Conservation (phyloP, 108 stramenopile species). For the Mediolabrus comicus region DNA sequence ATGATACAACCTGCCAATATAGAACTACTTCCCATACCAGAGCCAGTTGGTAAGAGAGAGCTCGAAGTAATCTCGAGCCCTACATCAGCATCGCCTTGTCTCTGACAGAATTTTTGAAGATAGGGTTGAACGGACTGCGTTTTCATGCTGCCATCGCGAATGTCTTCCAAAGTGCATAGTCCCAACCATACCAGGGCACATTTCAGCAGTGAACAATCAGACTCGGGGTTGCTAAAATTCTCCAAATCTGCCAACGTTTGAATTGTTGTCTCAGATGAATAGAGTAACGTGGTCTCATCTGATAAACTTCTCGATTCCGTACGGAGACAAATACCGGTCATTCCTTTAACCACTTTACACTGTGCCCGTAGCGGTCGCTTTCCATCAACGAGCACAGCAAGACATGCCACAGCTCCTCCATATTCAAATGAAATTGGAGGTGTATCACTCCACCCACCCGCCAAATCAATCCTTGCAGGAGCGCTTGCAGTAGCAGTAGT, state of each 20-base stretch:
- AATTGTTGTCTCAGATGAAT: constrained; percentile 26
- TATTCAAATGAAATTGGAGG: constrained; percentile 82
- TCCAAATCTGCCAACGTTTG: constrained; percentile 38
- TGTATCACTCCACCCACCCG: constrained; percentile 90
- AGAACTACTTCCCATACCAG: constrained; percentile 82
- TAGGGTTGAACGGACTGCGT: constrained; percentile 39
- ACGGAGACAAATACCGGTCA: constrained; percentile 48
- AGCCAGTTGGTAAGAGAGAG: constrained; percentile 76
- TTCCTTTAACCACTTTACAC: constrained; percentile 47
- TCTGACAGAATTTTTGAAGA: constrained; percentile 59
- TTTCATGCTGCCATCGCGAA: constrained; percentile 4
- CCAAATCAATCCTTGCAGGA: constrained; percentile 80
- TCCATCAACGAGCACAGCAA: constrained; percentile 68
- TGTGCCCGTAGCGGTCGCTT: constrained; percentile 64
- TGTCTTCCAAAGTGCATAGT: constrained; percentile 45
- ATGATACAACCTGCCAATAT: constrained; percentile 81
- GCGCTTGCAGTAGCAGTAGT: constrained; percentile 60
- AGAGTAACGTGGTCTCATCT: constrained; percentile 30
- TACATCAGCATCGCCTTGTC: constrained; percentile 29
- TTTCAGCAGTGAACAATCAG: constrained; percentile 72
- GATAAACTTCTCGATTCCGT: constrained; percentile 52
- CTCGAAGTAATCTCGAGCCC: constrained; percentile 67
- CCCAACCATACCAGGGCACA: constrained; percentile 62
- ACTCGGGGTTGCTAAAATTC: constrained; percentile 53
- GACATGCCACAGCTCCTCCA: constrained; percentile 70